These are phyloP conservation scores for Penicillium ochrochloron DNA, from an alignment of 495 filamentous ascomycete genomes.

Conservation along the genomic window DNA sequence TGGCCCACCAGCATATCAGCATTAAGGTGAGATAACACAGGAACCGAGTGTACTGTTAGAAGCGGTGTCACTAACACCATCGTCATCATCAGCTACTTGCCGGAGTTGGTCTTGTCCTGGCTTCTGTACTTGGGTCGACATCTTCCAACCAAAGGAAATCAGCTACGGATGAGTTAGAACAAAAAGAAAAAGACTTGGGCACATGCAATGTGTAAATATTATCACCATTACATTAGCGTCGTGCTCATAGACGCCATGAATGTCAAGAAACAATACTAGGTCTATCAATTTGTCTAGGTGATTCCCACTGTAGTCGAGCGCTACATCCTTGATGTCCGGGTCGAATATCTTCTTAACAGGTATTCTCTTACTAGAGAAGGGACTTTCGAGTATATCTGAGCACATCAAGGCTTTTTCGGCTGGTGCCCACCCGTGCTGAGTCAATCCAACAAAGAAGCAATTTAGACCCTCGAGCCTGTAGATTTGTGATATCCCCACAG, in stretches of 20 bases:
- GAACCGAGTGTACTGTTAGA: neutral
- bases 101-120: constrained; percentile 4
- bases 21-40: neutral
- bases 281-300: neutral
- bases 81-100: neutral
- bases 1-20: neutral
- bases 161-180: neutral
- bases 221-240: neutral
- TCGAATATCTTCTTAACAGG: too few relatives aligned
- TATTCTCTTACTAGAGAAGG: too few relatives aligned
- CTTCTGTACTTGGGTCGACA: constrained; percentile 2
- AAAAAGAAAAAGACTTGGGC: neutral
- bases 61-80: neutral
- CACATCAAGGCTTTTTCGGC: too few relatives aligned
- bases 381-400: too few relatives aligned
- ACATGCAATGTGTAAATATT: neutral
- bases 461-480: too few relatives aligned
- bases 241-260: neutral
- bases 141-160: constrained; percentile 6
- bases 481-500: too few relatives aligned
- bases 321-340: too few relatives aligned
- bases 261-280: neutral
- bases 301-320: too few relatives aligned
- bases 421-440: too few relatives aligned
- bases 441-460: too few relatives aligned